Evolutionary conservation across 2,329 filamentous ascomycete species (phyloP), one percentile per base, ranked within the genome.

Genomic region (Botryotinia calthae): DNA sequence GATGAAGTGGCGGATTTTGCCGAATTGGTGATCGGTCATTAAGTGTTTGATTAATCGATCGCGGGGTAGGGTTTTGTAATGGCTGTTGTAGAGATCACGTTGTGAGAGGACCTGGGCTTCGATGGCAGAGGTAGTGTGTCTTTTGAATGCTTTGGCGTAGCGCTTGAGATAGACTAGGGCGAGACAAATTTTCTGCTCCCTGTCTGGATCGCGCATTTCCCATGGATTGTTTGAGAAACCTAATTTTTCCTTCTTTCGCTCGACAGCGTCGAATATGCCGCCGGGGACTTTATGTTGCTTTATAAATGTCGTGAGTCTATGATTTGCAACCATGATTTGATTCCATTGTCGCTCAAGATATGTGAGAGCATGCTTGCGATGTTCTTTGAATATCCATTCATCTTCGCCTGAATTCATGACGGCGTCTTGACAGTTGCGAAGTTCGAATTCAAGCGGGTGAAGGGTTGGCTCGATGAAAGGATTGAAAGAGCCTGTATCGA

Each of bases 371-470:
- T 44, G 61, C 22, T 44, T 40, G 25, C 67, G 51, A 31, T 70
- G 54, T 20, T 44, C 20, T n/a, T 70, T 63, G 18, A 70, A 70
- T n/a, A 8, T 37, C 22, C 37, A 37, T 16, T 44, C 40, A 1
- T n/a, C 25, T 18, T 46, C 28, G 28, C 56, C 28, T 20, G 51
- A 40, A 2, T 62, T 37, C 34, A 25, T 42, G 2, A 54, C 20
- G 7, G 64, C 44, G 5, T 59, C n/a, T 44, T 61, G 66, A 20
- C 59, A 54, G 7, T 25, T 12, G 42, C n/a, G 34, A 28, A 74
- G 66, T 6, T 20, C 46, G 40, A n/a, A 20, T 44, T 74, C 73
- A 25, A 74, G 40, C 42, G 73, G 73, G 14, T 74, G 73, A 8
- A 68, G 5, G 20, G 65, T 68, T 56, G 65, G 48, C 18, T 16